Evolutionary conservation across 768 basidiomycete genomes (phyloP).

Genomic region (Clitopilus passeckerianus): DNA sequence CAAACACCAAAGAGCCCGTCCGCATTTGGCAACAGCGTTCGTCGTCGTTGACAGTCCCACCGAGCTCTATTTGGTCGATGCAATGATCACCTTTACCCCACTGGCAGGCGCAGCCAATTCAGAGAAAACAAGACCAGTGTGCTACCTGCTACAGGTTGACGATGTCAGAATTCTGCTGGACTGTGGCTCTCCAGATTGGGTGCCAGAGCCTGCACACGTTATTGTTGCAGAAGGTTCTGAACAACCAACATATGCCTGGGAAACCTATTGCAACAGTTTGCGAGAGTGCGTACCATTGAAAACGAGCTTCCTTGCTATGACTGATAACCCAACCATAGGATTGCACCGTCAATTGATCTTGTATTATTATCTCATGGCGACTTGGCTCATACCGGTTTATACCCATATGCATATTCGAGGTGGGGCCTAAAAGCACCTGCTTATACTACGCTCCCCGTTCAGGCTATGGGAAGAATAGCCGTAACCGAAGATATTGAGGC

Average conservation of each 20-base stretch:
- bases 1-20: constrained; percentile 9
- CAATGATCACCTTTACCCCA: constrained; percentile 94
- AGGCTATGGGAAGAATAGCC: constrained; percentile 92
- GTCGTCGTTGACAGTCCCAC: neutral
- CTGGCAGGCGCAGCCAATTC: constrained; percentile 81
- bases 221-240: constrained; percentile 23
- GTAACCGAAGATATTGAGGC: constrained; percentile 85
- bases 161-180: constrained; percentile 92
- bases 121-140: constrained; percentile 56
- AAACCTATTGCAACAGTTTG: constrained; percentile 60
- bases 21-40: neutral
- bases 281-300: constrained; percentile 50
- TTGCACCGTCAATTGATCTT: constrained; percentile 79
- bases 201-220: constrained; percentile 47
- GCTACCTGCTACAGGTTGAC: constrained; percentile 91
- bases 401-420: constrained; percentile 83
- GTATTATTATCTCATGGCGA: constrained; percentile 95
- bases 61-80: constrained; percentile 4
- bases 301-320: neutral
- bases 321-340: constrained; percentile 32
- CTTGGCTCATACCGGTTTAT: constrained; percentile 84
- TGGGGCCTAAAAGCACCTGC: constrained; percentile 89
- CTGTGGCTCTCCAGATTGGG: constrained; percentile 89
- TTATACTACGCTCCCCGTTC: constrained; percentile 92
- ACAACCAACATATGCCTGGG: constrained; percentile 41